Evolutionary conservation across 2,329 filamentous ascomycete genomes (phyloP).

Genomic region (Aspergillus carbonarius): DNA sequence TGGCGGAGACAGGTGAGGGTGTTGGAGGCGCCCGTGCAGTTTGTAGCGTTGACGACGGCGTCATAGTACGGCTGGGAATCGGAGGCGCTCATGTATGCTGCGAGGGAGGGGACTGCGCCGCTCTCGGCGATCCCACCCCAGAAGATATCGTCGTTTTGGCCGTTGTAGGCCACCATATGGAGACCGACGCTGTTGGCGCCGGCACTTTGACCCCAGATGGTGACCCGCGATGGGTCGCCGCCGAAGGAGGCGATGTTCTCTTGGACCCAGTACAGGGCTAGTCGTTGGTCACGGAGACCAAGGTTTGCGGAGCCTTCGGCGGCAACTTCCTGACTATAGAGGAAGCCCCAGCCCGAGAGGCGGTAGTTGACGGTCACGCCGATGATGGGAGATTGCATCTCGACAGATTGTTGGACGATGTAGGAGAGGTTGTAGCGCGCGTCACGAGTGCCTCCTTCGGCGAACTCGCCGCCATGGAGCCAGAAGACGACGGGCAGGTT

Average conservation of each 20-base stretch:
- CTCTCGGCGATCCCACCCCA: slow-evolving; percentile 21
- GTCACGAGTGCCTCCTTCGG: slow-evolving; percentile 38
- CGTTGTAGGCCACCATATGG: slow-evolving; percentile 21
- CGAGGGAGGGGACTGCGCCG: slow-evolving; percentile 8
- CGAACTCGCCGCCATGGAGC: slow-evolving; percentile 42
- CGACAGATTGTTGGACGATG: slow-evolving; percentile 53
- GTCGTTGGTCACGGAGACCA: slow-evolving; percentile 37
- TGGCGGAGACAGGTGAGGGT: slow-evolving; percentile 10
- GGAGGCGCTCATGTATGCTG: not conserved
- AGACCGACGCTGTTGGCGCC: slow-evolving; percentile 20
- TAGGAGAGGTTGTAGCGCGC: slow-evolving; percentile 58
- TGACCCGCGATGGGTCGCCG: slow-evolving; percentile 13
- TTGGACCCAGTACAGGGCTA: slow-evolving; percentile 15
- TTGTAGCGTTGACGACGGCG: slow-evolving; percentile 8
- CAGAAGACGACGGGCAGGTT: slow-evolving; percentile 21
- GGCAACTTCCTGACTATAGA: slow-evolving; percentile 37
- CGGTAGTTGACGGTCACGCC: slow-evolving; percentile 55
- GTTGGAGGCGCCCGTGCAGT: slow-evolving; percentile 3
- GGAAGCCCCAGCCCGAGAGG: slow-evolving; percentile 51
- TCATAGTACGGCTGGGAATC: slow-evolving; percentile 10
- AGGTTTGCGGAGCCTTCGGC: slow-evolving; percentile 27
- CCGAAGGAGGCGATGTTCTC: slow-evolving; percentile 20
- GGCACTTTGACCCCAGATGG: slow-evolving; percentile 18
- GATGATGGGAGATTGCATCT: slow-evolving; percentile 51
- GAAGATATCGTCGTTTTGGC: slow-evolving; percentile 23